Evolutionary conservation across 306 rosid genomes (phyloP), one percentile per base, ranked within the genome.

Genomic region (Psophocarpus tetragonolobus): DNA sequence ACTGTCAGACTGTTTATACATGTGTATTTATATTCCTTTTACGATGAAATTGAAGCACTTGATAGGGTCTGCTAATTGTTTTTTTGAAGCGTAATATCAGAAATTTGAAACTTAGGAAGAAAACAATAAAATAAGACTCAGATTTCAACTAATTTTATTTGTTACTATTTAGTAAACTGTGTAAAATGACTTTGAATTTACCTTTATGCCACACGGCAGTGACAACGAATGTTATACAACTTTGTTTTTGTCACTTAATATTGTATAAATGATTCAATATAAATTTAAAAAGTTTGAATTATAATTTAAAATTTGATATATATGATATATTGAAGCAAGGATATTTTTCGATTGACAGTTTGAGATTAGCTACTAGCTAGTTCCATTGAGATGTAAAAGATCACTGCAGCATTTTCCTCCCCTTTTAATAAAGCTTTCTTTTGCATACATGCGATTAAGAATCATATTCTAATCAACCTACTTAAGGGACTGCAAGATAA

Each of bases 1-100:
- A 26, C 67, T 61, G 47, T 66, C 29, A 60, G 23, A 51, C 74
- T 82, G 44, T 51, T 60, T 69, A 47, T 69, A 21, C 76, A 39
- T 68, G 71, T 74, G 65, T 45, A 6, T 44, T 9, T 58, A 39
- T 24, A 53, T 61, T 61, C 64, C 77, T 63, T 38, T 15, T 18
- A 17, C 38, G 0, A 53, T 39, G 47, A 64, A 63, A 76, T 48
- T 38, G 18, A 76, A 35, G 74, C 73, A 76, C 42, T 27, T 24
- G 38, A 50, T 76, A 20, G 45, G 44, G 29, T 38, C 20, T 5
- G 48, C 27, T 42, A 14, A 36, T 42, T 74, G 53, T 1, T 57
- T 41, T 41, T 51, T 33, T 2, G 3, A 58, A 58, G 38, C 38
- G 11, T 29, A 27, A 26, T 57, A 5, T 8, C 65, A 8, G 0